Conservation (phyloP, 495 filamentous ascomycete species). For the Penicillium antarcticum region DNA sequence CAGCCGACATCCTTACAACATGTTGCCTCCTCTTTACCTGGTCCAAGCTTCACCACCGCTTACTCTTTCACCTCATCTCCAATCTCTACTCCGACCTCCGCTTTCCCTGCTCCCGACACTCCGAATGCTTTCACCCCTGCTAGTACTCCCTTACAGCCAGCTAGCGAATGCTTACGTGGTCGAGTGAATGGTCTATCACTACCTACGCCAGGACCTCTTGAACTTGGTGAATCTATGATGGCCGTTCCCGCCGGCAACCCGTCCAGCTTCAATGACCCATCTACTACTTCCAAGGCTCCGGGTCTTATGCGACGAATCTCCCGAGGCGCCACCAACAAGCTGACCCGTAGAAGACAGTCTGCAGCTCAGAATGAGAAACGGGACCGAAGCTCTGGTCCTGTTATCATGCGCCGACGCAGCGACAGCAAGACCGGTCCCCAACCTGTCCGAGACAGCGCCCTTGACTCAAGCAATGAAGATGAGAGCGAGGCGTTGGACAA, state of each 20-base stretch:
- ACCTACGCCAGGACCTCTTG: conserved; percentile 43
- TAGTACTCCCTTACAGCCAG: conserved; percentile 48
- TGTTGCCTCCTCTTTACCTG: conserved; percentile 34
- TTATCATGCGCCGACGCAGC: conserved; percentile 80
- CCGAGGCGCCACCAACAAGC: conserved; percentile 59
- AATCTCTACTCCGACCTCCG: conserved; percentile 30
- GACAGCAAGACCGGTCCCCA: conserved; percentile 74
- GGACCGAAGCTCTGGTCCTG: conserved; percentile 83
- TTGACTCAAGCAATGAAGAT: conserved; percentile 54
- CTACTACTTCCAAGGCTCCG: conserved; percentile 48
- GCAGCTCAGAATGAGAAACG: conserved; percentile 68
- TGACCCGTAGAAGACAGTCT: conserved; percentile 64
- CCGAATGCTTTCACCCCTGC: conserved; percentile 45
- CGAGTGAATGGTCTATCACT: conserved; percentile 34
- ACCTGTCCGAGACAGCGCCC: conserved; percentile 45
- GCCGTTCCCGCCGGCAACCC: conserved; percentile 35
- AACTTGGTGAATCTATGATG: conserved; percentile 57
- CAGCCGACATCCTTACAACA: conserved; percentile 37
- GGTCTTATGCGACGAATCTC: conserved; percentile 66
- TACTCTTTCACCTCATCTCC: conserved; percentile 32
- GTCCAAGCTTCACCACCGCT: conserved; percentile 23
- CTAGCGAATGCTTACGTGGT: conserved; percentile 49
- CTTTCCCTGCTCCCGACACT: conserved; percentile 24
- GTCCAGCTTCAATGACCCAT: conserved; percentile 47
- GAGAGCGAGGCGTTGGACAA: conserved; percentile 55